A percentile compares a stretch with the other conserved stretches of the same genome.
Evolutionary conservation across 148 eudicot species (phyloP).

Genomic region (Chenopodium berlandieri): DNA sequence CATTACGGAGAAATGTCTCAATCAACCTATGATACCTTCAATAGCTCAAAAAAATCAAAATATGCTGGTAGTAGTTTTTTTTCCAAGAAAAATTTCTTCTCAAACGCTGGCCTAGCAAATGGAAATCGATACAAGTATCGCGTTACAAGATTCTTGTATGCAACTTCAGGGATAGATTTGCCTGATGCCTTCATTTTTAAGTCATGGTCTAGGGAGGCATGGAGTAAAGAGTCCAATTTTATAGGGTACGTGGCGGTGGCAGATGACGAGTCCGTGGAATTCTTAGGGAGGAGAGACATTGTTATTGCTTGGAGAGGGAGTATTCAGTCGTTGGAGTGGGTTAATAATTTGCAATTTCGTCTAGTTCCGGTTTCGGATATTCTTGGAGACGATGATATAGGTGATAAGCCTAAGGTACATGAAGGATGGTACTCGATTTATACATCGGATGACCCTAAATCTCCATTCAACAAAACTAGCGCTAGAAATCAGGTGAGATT

Average conservation of each 20-base stretch:
- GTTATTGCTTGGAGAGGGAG: conserved; percentile 83
- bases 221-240: conserved; percentile 80
- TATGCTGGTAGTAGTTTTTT: conserved; percentile 33
- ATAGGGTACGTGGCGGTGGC: conserved; percentile 81
- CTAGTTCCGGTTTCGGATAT: conserved; percentile 45
- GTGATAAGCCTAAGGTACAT: conserved; percentile 45
- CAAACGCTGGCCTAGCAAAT: conserved; percentile 30
- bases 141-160: conserved; percentile 68
- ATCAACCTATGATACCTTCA: conserved; percentile 64
- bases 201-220: conserved; percentile 69
- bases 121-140: conserved; percentile 49
- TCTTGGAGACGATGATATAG: conserved; percentile 33
- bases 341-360: conserved; percentile 52
- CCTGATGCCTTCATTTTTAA: conserved; percentile 59
- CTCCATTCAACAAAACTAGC: conserved; percentile 55
- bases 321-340: conserved; percentile 61
- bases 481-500: conserved; percentile 62
- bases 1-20: conserved; percentile 80
- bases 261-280: conserved; percentile 47
- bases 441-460: conserved; percentile 59
- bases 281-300: conserved; percentile 70
- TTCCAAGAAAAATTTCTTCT: conserved; percentile 25
- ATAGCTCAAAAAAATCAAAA: conserved; percentile 43
- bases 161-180: conserved; percentile 54
- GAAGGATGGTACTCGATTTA: conserved; percentile 71